Percentiles rank a stretch among this genome's conserved stretches.
Conservation (phyloP, 441 rosid species). For the Pelargonium fulgidum region DNA sequence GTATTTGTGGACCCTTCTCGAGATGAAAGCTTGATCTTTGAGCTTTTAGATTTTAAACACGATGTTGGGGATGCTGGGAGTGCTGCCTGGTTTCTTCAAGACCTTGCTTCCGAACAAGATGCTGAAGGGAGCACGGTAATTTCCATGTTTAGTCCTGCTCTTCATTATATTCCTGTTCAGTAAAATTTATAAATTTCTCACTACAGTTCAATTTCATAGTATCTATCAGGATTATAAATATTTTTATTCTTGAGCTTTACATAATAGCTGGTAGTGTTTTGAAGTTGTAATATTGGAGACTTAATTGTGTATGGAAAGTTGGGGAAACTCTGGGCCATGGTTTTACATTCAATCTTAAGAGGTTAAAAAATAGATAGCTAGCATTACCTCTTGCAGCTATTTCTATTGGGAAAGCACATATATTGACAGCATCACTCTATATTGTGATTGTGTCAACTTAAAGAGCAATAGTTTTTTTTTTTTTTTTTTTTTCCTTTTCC, state of each 20-base stretch:
- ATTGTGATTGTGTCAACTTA: not conserved
- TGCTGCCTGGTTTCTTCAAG: conserved; percentile 73
- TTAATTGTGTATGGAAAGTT: not conserved
- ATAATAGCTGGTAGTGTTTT: not conserved
- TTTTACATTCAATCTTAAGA: not conserved
- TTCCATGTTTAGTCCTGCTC: not conserved
- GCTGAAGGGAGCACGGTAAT: conserved; percentile 59
- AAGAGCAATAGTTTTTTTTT: not conserved
- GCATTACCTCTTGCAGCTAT: not conserved
- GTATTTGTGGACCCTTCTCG: conserved; percentile 69
- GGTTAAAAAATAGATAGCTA: not conserved
- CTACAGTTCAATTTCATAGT: not conserved
- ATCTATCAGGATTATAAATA: not conserved
- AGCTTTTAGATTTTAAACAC: conserved; percentile 60
- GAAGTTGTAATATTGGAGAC: not conserved
- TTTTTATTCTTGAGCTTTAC: not conserved
- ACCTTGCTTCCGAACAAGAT: conserved; percentile 68
- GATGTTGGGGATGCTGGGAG: conserved; percentile 38
- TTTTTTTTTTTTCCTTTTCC: no score
- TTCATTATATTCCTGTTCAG: no score
- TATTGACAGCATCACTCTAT: not conserved
- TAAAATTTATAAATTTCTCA: no score
- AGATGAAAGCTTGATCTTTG: conserved; percentile 69
- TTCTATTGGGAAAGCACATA: not conserved
- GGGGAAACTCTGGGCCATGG: not conserved